Percentiles rank a stretch among this genome's conserved stretches.
Conservation (phyloP, 495 filamentous ascomycete species). For the Penicillium coffeae region DNA sequence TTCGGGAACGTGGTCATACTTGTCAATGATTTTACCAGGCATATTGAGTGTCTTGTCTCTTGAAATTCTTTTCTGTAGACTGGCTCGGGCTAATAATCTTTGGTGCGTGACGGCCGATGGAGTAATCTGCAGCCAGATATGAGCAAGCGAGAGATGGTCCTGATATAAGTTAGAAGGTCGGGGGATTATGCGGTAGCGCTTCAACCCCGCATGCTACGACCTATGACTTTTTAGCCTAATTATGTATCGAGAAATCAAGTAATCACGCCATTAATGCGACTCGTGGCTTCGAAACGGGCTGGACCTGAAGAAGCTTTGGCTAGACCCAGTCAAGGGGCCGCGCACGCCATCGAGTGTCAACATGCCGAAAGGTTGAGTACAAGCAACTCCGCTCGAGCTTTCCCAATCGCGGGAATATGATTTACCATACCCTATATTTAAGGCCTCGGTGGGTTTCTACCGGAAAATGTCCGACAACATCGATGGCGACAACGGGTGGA, state of each 20-base stretch:
- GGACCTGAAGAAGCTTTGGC: too few relatives aligned
- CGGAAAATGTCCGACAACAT: not conserved
- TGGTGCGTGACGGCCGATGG: not conserved
- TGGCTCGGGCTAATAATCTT: not conserved
- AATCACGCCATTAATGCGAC: not conserved
- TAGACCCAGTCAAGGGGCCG: too few relatives aligned
- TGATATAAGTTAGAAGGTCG: conserved; percentile 1
- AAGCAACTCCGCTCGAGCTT: too few relatives aligned
- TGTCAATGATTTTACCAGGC: conserved; percentile 40
- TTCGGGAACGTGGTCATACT: conserved; percentile 46
- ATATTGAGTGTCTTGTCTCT: conserved; percentile 19
- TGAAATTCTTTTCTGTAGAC: not conserved
- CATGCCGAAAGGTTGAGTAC: too few relatives aligned
- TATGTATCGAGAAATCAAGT: not conserved
- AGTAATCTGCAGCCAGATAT: not conserved
- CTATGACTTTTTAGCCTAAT: too few relatives aligned
- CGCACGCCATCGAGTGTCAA: conserved; percentile 24
- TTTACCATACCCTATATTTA: too few relatives aligned
- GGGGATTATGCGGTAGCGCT: not conserved
- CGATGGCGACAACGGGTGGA: conserved; percentile 20
- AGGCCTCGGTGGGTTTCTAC: not conserved
- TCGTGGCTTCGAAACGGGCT: not conserved
- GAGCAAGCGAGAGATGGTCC: conserved; percentile 1
- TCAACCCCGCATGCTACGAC: conserved; percentile 11
- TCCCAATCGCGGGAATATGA: too few relatives aligned